Conservation (phyloP, 257 asterid genomes). For the Jaltomata sinuosa region DNA sequence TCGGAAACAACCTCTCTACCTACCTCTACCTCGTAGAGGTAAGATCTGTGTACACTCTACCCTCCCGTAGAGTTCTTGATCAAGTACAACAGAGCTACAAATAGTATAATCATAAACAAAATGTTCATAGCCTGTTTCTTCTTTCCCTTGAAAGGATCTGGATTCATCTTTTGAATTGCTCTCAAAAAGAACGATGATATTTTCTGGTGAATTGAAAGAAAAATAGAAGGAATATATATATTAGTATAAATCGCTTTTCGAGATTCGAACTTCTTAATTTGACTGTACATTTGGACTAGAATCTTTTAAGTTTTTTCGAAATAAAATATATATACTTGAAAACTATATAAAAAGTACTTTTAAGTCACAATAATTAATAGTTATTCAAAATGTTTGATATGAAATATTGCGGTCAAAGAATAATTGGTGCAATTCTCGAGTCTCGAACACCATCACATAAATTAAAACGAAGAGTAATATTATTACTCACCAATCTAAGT, state of each 20-base stretch:
- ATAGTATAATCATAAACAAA: slow-evolving; percentile 13
- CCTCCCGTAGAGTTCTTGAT: neutral
- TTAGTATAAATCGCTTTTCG: no score
- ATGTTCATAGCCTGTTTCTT: slow-evolving; percentile 6
- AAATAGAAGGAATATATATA: neutral
- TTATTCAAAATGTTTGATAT: neutral
- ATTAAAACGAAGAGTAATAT: neutral
- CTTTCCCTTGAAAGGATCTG: slow-evolving; percentile 12
- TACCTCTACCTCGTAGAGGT: no score
- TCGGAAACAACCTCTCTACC: no score
- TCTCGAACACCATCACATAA: neutral
- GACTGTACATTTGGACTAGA: neutral
- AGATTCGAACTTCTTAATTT: neutral
- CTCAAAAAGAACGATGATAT: slow-evolving; percentile 18
- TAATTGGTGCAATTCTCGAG: fast-evolving
- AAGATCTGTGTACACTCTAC: no score
- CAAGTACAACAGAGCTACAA: slow-evolving; percentile 14
- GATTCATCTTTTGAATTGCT: slow-evolving; percentile 25
- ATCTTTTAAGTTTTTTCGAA: neutral
- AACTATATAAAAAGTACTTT: no score
- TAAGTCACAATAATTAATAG: no score
- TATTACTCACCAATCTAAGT: slow-evolving; percentile 44
- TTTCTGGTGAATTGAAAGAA: slow-evolving; percentile 24
- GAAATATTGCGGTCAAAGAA: fast-evolving
- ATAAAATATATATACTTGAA: no score